phyloP scores from a whole-genome alignment of 257 asterid species.

The Mentha longifolia region DNA sequence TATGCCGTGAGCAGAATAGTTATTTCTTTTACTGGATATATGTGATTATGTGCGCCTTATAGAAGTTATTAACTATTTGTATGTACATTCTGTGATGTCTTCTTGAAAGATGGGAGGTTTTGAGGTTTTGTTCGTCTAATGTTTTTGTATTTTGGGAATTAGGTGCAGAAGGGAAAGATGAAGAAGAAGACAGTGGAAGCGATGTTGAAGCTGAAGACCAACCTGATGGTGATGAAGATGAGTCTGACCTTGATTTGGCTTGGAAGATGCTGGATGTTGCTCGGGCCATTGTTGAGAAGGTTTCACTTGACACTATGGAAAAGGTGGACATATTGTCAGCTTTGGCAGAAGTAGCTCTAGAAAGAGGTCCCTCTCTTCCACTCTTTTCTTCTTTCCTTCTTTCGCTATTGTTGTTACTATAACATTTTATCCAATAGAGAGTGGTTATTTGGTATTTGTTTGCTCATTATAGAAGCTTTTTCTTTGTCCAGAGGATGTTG shows the following conservation, averaged over 20 bases:
- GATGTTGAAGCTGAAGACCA: slow-evolving; percentile 69
- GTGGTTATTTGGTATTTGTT: slow-evolving; percentile 15
- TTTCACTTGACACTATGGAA: slow-evolving; percentile 74
- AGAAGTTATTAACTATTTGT: slow-evolving; percentile 11
- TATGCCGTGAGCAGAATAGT: not conserved
- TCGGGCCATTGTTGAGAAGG: slow-evolving; percentile 87
- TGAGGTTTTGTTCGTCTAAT: not conserved
- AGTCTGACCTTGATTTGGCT: slow-evolving; percentile 96
- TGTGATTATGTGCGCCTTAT: not conserved
- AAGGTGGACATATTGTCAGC: slow-evolving; percentile 94
- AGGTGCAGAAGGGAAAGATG: slow-evolving; percentile 43
- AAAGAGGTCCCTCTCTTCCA: slow-evolving; percentile 68
- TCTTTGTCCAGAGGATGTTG: slow-evolving; percentile 81
- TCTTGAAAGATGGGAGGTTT: not conserved
- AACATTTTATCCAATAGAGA: not conserved
- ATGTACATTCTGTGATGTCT: slow-evolving; percentile 4
- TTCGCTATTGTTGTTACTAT: not conserved
- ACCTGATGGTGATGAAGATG: slow-evolving; percentile 91
- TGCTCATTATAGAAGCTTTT: slow-evolving; percentile 31
- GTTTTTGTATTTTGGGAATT: slow-evolving; percentile 19
- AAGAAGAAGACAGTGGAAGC: slow-evolving; percentile 55
- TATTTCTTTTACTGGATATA: not conserved
- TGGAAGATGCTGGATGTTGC: slow-evolving; percentile 99
- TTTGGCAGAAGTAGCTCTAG: slow-evolving; percentile 94
- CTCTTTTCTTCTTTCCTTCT: not conserved